phyloP scores from a whole-genome alignment of 345 rosid genomes.

The Eucalyptus sp. region DNA sequence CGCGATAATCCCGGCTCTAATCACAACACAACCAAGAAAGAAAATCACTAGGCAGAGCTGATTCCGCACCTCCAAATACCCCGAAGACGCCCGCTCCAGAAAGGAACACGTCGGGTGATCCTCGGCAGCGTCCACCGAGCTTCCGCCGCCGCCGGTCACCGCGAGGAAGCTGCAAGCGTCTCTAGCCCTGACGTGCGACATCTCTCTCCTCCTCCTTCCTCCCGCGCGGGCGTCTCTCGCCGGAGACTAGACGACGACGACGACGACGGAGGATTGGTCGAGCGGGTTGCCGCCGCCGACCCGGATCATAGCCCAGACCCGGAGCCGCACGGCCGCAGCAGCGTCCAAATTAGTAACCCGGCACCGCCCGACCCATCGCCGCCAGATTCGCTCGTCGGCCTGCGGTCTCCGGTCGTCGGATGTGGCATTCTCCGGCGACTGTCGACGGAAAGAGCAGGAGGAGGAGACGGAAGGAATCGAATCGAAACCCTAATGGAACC shows the following conservation, averaged over 20 bases:
- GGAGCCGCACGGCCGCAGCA: background rate
- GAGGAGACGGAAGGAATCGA: background rate
- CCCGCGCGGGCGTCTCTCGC: background rate
- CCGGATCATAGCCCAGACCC: background rate
- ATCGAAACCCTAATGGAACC: background rate
- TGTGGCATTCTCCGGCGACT: background rate
- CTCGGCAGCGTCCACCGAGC: background rate
- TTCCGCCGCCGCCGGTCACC: background rate
- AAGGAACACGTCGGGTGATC: constrained; percentile 11
- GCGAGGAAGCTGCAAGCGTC: constrained; percentile 22
- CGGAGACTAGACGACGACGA: background rate
- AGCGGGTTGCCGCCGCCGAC: background rate
- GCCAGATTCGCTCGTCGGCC: background rate
- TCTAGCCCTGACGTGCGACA: background rate
- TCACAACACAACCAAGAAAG: background rate
- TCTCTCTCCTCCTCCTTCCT: background rate
- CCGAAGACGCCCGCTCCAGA: constrained; percentile 21
- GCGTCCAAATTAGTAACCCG: background rate
- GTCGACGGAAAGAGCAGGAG: background rate
- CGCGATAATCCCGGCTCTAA: background rate
- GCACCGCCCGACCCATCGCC: background rate
- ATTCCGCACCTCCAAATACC: constrained; percentile 18
- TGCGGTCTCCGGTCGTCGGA: background rate
- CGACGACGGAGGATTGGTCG: background rate
- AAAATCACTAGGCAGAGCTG: background rate